Evolutionary conservation across 2,329 filamentous ascomycete species (phyloP).

Genomic region (Paraconiothyrium sp.): DNA sequence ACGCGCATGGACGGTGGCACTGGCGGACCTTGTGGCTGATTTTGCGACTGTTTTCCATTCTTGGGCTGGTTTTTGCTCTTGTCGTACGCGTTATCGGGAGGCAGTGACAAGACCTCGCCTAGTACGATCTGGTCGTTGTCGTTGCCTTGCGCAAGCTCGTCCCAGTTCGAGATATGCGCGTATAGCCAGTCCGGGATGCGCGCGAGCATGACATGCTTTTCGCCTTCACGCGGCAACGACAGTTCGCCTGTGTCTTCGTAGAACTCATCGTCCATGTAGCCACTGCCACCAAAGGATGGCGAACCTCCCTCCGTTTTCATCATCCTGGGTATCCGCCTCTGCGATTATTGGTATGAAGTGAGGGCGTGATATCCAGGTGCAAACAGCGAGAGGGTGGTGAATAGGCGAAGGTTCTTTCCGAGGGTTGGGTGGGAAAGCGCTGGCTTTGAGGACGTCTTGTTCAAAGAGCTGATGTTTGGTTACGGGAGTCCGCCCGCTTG

Average conservation of each 20-base stretch:
- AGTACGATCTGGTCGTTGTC: slow-evolving; percentile 52
- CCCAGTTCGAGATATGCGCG: slow-evolving; percentile 48
- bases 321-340: slow-evolving; percentile 42
- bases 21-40: slow-evolving; percentile 13
- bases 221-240: slow-evolving; percentile 40
- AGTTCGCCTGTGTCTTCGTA: slow-evolving; percentile 58
- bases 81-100: slow-evolving; percentile 21
- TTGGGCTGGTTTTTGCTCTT: neutral
- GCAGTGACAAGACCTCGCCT: slow-evolving; percentile 45
- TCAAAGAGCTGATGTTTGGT: slow-evolving; percentile 7
- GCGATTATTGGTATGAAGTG: neutral
- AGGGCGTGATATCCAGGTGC: slow-evolving; percentile 45
- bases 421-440: neutral
- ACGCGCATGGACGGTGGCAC: slow-evolving; percentile 65
- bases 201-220: slow-evolving; percentile 47
- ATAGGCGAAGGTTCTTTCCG: neutral
- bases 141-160: slow-evolving; percentile 44
- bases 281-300: slow-evolving; percentile 37
- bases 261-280: slow-evolving; percentile 53
- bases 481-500: slow-evolving; percentile 1
- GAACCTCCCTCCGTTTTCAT: slow-evolving; percentile 47
- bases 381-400: neutral
- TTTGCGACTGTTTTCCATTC: neutral
- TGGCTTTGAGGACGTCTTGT: neutral
- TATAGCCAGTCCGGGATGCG: slow-evolving; percentile 53